Percentiles rank a stretch among this genome's conserved stretches.
Conservation (phyloP, 164 flowering plant genomes). For the Berberis vulgaris region DNA sequence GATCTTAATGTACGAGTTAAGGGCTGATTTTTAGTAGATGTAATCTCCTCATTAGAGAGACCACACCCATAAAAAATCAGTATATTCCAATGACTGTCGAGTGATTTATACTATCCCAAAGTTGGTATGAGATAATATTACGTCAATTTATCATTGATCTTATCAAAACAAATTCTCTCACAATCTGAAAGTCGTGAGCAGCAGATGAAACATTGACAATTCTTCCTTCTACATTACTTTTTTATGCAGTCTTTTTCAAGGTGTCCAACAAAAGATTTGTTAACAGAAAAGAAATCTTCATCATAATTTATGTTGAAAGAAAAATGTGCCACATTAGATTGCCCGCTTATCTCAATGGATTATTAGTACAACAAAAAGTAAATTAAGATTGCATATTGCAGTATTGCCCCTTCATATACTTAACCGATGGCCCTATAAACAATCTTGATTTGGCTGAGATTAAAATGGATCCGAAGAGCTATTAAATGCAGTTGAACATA, state of each 20-base stretch:
- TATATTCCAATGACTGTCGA: too few relatives aligned
- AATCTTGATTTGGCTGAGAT: too few relatives aligned
- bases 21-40: neutral
- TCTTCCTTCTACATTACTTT: slow-evolving; percentile 58
- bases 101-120: too few relatives aligned
- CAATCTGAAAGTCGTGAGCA: slow-evolving; percentile 34
- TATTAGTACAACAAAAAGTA: too few relatives aligned
- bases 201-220: slow-evolving; percentile 73
- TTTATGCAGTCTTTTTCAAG: slow-evolving; percentile 52
- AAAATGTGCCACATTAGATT: neutral
- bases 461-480: too few relatives aligned
- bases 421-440: too few relatives aligned
- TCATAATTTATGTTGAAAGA: neutral
- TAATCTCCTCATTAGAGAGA: neutral
- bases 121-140: slow-evolving; percentile 1
- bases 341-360: too few relatives aligned
- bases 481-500: too few relatives aligned
- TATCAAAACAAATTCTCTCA: slow-evolving; percentile 66
- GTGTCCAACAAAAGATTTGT: slow-evolving; percentile 64
- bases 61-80: too few relatives aligned
- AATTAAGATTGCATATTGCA: too few relatives aligned
- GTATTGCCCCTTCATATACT: too few relatives aligned
- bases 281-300: slow-evolving; percentile 32
- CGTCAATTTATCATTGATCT: slow-evolving; percentile 58
- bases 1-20: neutral